Evolutionary conservation across 2,329 filamentous ascomycete genomes (phyloP), one percentile per base, ranked within the genome.

Genomic region (Claviceps fusiformis): DNA sequence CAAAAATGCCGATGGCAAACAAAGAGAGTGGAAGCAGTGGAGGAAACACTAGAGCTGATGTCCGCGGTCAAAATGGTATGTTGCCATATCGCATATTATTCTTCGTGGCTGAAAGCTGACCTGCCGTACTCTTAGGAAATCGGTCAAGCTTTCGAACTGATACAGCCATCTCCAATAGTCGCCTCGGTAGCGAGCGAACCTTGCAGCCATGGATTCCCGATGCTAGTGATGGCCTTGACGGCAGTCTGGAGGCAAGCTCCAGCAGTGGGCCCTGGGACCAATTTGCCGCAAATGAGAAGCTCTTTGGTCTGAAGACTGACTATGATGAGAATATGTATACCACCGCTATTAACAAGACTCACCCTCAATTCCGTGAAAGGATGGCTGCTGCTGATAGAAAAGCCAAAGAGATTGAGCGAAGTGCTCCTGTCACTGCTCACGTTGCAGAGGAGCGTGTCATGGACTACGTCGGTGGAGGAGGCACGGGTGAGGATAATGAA

Each of bases 241-340:
- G 87, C 60, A 85, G 86, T 50, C 76, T 96, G 29, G 89, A 93
- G 63, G 81, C 74, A 52, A 62, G 75, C 2, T 62, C 67, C n/a
- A 70, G 67, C 53, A 64, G 70, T 17, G 74, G 72, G 7, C 74
- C 72, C 10, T 98, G 93, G 93, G 92, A 98, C 67, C 93, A 98
- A 68, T 98, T 98, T 65, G 87, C 88, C 56, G 85, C 81, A 59
- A 97, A 97, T 65, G 88, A 95, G 70, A 79, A 83, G 55, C 81
- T 89, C 35, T 97, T 95, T 65, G 93, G 93, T 41, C 73, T 95
- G 44, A 89, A 83, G 70, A 93, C 87, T 53, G 89, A 90, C 63
- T 98, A 97, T 67, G 84, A 97, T 65, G 93, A 97, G 71, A 90
- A 88, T 62, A 82, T 93, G 47, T 98, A 98, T 72, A 98, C 93